phyloP scores from a whole-genome alignment of 108 stramenopile genomes.

The Cyclotella cryptica region DNA sequence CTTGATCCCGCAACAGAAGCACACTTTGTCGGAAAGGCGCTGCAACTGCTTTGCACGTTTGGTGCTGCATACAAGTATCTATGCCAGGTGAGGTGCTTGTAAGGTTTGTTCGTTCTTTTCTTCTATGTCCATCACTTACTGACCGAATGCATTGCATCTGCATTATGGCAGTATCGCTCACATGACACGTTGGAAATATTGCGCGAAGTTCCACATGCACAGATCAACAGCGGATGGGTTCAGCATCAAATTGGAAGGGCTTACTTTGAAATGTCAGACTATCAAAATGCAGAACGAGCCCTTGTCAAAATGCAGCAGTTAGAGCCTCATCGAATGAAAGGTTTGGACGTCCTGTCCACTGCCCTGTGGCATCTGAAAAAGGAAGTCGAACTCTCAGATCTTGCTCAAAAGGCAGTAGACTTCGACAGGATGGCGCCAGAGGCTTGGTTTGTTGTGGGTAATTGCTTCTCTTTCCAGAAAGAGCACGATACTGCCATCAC shows the following conservation, averaged over 20 bases:
- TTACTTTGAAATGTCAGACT: slow-evolving; percentile 96
- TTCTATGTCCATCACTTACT: background rate
- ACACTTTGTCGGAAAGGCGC: slow-evolving; percentile 41
- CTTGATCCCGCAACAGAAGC: slow-evolving; percentile 23
- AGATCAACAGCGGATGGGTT: slow-evolving; percentile 94
- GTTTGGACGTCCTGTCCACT: slow-evolving; percentile 92
- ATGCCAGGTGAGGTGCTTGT: slow-evolving; percentile 57
- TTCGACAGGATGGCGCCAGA: slow-evolving; percentile 89
- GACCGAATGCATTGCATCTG: background rate
- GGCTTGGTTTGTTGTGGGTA: slow-evolving; percentile 97
- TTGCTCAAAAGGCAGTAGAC: slow-evolving; percentile 90
- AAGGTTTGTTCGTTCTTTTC: background rate
- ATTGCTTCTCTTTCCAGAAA: slow-evolving; percentile 97
- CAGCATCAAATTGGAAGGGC: slow-evolving; percentile 92
- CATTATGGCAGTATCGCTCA: slow-evolving; percentile 65
- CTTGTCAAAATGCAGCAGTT: slow-evolving; percentile 86
- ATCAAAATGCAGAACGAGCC: slow-evolving; percentile 80
- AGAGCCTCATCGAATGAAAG: slow-evolving; percentile 93
- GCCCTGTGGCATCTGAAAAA: slow-evolving; percentile 96
- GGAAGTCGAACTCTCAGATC: slow-evolving; percentile 93
- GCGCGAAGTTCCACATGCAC: slow-evolving; percentile 71
- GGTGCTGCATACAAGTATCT: slow-evolving; percentile 72
- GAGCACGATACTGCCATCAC: slow-evolving; percentile 96
- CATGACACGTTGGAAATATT: slow-evolving; percentile 85
- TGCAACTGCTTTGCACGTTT: slow-evolving; percentile 65